Evolutionary conservation across 2,329 filamentous ascomycete species (phyloP).

Genomic region (Fusarium humuli): DNA sequence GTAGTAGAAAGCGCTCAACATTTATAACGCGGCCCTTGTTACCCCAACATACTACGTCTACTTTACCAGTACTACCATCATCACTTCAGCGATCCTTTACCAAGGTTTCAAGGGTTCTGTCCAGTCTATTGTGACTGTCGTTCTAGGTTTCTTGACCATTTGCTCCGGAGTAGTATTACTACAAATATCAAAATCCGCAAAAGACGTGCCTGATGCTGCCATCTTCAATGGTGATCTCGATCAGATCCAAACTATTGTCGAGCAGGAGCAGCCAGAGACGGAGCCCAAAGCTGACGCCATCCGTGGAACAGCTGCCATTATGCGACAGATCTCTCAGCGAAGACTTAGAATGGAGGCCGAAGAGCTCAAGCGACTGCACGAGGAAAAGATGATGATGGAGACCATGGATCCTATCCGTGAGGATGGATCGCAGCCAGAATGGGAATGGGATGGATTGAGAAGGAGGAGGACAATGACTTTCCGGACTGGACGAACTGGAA

Average conservation of each 20-base stretch:
- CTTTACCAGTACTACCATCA: conserved; percentile 95
- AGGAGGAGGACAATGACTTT: conserved; percentile 70
- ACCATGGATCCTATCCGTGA: conserved; percentile 80
- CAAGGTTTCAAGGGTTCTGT: conserved; percentile 91
- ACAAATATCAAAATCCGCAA: conserved; percentile 97
- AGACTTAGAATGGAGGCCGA: conserved; percentile 82
- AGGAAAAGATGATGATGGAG: conserved; percentile 78
- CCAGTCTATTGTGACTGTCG: conserved; percentile 84
- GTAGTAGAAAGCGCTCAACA: conserved; percentile 91
- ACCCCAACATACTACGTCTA: conserved; percentile 99
- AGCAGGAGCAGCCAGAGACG: conserved; percentile 94
- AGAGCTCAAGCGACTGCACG: conserved; percentile 81
- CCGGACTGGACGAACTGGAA: conserved; percentile 39
- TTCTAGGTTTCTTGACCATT: conserved; percentile 93
- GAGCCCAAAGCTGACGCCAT: conserved; percentile 98
- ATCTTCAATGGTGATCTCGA: conserved; percentile 94
- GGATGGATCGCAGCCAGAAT: conserved; percentile 70
- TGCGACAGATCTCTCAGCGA: conserved; percentile 81
- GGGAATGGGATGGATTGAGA: conserved; percentile 93
- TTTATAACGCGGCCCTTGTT: conserved; percentile 96
- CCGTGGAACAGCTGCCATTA: conserved; percentile 87
- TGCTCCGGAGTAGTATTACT: conserved; percentile 92
- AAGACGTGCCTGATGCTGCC: conserved; percentile 93
- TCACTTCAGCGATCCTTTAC: conserved; percentile 93
- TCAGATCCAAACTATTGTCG: conserved; percentile 93